phyloP scores from a whole-genome alignment of 805 yeast genomes.

The Hanseniaspora mollemarum region DNA sequence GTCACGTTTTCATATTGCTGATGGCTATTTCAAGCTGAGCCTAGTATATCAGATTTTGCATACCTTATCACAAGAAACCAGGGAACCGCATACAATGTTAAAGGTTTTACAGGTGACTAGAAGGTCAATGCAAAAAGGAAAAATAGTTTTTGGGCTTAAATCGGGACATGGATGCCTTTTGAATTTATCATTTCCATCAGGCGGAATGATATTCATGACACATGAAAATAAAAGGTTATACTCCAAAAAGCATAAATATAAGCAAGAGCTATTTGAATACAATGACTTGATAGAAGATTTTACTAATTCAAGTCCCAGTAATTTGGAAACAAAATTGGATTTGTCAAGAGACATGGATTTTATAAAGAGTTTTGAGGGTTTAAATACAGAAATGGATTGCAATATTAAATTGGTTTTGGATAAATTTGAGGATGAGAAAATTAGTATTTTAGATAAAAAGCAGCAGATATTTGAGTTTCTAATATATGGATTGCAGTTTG shows the following conservation, averaged over 20 bases:
- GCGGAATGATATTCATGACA: no score
- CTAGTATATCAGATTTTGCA: no score
- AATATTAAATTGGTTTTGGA: neutral
- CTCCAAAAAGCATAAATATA: neutral
- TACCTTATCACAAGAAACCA: no score
- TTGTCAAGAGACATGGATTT: neutral
- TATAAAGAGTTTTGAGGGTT: neutral
- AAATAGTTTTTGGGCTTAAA: no score
- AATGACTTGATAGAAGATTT: neutral
- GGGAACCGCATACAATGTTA: no score
- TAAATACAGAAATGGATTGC: neutral
- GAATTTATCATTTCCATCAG: no score
- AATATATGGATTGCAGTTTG: neutral
- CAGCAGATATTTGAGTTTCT: neutral
- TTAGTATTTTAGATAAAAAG: neutral
- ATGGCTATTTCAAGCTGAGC: no score
- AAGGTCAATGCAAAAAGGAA: no score
- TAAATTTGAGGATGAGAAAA: neutral
- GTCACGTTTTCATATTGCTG: no score
- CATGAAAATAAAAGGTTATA: neutral
- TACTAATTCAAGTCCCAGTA: neutral
- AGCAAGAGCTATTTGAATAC: neutral
- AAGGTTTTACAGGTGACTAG: no score
- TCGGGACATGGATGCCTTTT: no score
- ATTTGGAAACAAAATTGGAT: neutral